These are phyloP conservation scores for Tricholoma hemisulphureum DNA, from an alignment of 768 basidiomycete genomes.

Conservation along the genomic window DNA sequence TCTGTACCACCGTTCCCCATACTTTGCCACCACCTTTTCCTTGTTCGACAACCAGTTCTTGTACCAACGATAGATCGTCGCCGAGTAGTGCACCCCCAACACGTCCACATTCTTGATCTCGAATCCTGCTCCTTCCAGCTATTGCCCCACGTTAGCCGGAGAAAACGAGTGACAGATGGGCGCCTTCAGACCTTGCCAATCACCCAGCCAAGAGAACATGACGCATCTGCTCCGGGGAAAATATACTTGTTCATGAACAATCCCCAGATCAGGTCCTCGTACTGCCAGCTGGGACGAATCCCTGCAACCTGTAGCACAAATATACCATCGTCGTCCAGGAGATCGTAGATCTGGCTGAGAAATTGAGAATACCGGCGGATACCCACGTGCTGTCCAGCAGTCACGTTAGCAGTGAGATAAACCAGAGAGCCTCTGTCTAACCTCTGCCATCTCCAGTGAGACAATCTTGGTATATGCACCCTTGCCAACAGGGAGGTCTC, in stretches of 20 bases:
- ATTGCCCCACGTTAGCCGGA: slow-evolving; percentile 12
- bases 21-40: slow-evolving; percentile 83
- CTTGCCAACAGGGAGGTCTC: slow-evolving; percentile 76
- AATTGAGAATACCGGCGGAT: slow-evolving; percentile 88
- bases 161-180: not conserved
- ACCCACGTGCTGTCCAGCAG: slow-evolving; percentile 81
- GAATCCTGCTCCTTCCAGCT: slow-evolving; percentile 89
- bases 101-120: slow-evolving; percentile 97
- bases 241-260: slow-evolving; percentile 98
- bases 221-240: slow-evolving; percentile 98
- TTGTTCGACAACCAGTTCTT: slow-evolving; percentile 95
- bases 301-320: slow-evolving; percentile 99
- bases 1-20: slow-evolving; percentile 92
- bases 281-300: slow-evolving; percentile 94
- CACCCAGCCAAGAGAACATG: slow-evolving; percentile 94
- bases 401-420: not conserved
- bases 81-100: slow-evolving; percentile 95
- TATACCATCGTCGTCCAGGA: slow-evolving; percentile 91
- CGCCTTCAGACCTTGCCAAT: slow-evolving; percentile 50
- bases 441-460: slow-evolving; percentile 97
- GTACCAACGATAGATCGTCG: slow-evolving; percentile 91
- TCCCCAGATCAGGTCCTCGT: slow-evolving; percentile 97
- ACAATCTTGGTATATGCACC: slow-evolving; percentile 93
- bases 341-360: slow-evolving; percentile 87
- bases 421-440: slow-evolving; percentile 26